Evolutionary conservation across 768 basidiomycete genomes (phyloP), one percentile per base, ranked within the genome.

Genomic region (Naganishia friedmannii): DNA sequence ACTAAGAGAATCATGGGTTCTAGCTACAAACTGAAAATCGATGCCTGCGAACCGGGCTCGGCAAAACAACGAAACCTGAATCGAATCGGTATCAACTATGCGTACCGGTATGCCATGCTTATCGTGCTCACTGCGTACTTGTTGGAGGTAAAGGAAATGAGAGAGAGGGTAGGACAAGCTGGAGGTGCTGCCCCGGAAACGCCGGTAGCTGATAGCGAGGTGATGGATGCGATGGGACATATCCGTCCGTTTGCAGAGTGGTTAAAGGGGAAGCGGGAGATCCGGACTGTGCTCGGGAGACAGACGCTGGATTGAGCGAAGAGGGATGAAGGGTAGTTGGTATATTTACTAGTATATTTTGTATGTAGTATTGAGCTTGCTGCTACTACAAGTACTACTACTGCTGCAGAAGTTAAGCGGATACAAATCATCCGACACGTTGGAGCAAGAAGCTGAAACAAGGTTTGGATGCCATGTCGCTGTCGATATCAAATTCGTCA

Each of bases 81-180:
- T 74, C 86, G 86, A 42, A 84, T 92, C 63, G 88, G 90, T 2
- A 87, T 92, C 68, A 98, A 96, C 80, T 99, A 99, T 79, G 81
- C 98, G 86, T 94, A 74, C 51, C 68, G 76, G 71, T 96, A 98
- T 77, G 95, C 90, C 8, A 88, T 91, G 3, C 84, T 96, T 39
- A 95, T 98, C 74, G 92, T 92, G 5, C 91, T 99, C 70, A 90
- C 96, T 57, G 93, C 96, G 79, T 98, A 95, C 80, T 85, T 98
- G 73, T 88, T 98, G 65, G 93, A 95, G 80, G 75, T 74, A 17
- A 80, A 77, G 65, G 80, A 76, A 26, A 55, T 74, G 32, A 55
- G 68, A 53, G 63, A 31, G 31, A 21, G 73, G 74, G 23, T 23
- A 60, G 72, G 3, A 67, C 77, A 9, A 23, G 19, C 15, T 23